These are phyloP conservation scores for Spinellus fusiger DNA, from an alignment of 192 early-diverging fungal species.

Conservation along the genomic window DNA sequence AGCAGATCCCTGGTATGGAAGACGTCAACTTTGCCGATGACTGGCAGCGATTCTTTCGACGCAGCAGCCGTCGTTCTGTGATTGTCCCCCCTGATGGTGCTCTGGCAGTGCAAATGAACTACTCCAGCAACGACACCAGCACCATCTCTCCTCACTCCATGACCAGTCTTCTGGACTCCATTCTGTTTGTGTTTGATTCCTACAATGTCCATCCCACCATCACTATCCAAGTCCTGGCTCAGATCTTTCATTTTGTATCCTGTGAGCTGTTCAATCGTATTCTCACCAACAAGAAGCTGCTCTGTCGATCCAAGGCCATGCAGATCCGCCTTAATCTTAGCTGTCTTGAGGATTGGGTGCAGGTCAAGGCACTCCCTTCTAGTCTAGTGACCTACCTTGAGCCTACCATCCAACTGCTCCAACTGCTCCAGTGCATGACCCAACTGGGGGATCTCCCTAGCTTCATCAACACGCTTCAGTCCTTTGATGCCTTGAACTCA, in stretches of 20 bases:
- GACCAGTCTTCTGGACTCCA: constrained; percentile 64
- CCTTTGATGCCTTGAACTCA: constrained; percentile 59
- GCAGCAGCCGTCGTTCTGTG: constrained; percentile 6
- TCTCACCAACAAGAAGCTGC: constrained; percentile 66
- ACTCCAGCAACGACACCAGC: neutral
- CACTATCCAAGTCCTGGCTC: constrained; percentile 62
- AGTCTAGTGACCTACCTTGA: constrained; percentile 44
- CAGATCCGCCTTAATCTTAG: constrained; percentile 82
- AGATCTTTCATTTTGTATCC: constrained; percentile 76
- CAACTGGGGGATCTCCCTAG: constrained; percentile 64
- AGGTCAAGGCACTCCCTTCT: constrained; percentile 42
- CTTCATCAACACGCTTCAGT: constrained; percentile 69
- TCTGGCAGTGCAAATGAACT: neutral
- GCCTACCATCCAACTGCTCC: constrained; percentile 76
- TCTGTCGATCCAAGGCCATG: constrained; percentile 75
- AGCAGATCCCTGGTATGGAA: constrained; percentile 67
- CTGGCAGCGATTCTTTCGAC: constrained; percentile 52
- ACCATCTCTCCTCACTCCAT: constrained; percentile 65
- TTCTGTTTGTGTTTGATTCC: constrained; percentile 59
- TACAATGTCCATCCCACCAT: constrained; percentile 76
- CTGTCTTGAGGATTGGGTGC: constrained; percentile 81
- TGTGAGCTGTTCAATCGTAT: constrained; percentile 85
- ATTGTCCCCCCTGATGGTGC: neutral
- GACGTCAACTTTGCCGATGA: constrained; percentile 54
- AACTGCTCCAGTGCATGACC: constrained; percentile 76